Base-by-base conservation (phyloP, 345 rosid species). In the Gossypium thurberi region DNA sequence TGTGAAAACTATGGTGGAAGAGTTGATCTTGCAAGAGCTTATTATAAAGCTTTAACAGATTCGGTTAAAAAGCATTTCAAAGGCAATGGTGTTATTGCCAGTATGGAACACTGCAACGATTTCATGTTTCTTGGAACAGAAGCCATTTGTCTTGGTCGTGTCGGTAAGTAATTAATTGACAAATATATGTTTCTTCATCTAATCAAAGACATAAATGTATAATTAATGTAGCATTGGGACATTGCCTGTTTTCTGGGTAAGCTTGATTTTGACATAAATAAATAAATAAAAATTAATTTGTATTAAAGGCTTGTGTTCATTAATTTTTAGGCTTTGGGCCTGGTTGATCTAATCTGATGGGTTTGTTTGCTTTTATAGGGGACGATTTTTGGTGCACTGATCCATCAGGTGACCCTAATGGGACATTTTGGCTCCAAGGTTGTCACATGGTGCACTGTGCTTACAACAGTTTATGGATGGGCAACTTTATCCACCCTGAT, bases 391-490 rank as follows among this genome's bases (percentile, higher is more conserved):
- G 98, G 99, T 91, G 98, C 83, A 92, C 94, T 1, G 99, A 95
- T 67, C 97, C 99, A 64, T 95, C 99, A 0, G 97, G 99, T 0
- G 98, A 95, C 70, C 97, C 96, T 9, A 95, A 92, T 57, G 99
- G 96, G 25, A 86, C 97, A 17, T 95, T 89, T 72, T 95, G 99
- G 99, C 92, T 95, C 17, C 99, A 95, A 76, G 99, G 99, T 0
- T 92, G 99, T 77, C 99, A 95, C 81, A 95, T 92, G 99, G 99
- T 95, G 13, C 98, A 95, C 5, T 92, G 99, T 77, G 99, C 99
- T n/a, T 95, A 89, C 84, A 95, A 92, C 82, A 95, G 99, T 76
- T 78, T 95, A 58, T 95, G 99, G 99, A 95, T 95, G 97, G 97
- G 99, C 78, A 95, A 92, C 62, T 95, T 95, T 79, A 95, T 95